These are phyloP conservation scores for Saccharomyces hybrid DNA, from an alignment of 1,139 yeast species.

Conservation along the genomic window DNA sequence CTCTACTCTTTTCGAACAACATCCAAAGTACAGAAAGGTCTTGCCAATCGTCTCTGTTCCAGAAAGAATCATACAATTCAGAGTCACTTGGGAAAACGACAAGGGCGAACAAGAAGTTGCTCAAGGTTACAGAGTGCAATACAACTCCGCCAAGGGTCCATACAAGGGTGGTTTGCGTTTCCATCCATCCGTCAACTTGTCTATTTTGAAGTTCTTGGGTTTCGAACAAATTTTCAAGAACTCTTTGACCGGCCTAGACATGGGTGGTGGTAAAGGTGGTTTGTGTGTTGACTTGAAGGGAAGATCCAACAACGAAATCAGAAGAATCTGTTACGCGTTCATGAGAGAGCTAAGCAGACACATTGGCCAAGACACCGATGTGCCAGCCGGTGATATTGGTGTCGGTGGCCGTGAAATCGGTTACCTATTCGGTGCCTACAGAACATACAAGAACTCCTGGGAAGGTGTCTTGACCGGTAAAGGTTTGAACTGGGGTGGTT, in stretches of 20 bases:
- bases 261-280: constrained; percentile 99
- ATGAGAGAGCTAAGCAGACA: constrained; percentile 94
- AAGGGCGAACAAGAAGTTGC: constrained; percentile 85
- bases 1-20: constrained; percentile 80
- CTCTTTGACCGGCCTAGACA: constrained; percentile 92
- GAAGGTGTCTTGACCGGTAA: constrained; percentile 98
- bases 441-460: constrained; percentile 84
- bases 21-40: constrained; percentile 86
- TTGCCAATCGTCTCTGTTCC: constrained; percentile 90
- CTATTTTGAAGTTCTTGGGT: constrained; percentile 92
- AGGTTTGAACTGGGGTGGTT: constrained; percentile 98
- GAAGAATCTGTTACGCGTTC: constrained; percentile 93
- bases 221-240: constrained; percentile 98
- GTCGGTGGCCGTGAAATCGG: constrained; percentile 92
- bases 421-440: constrained; percentile 94
- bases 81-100: constrained; percentile 98
- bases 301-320: constrained; percentile 83
- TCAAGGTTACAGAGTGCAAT: constrained; percentile 97
- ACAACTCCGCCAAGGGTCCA: constrained; percentile 97
- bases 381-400: constrained; percentile 96
- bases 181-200: constrained; percentile 94
- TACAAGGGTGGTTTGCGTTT: constrained; percentile 98
- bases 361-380: constrained; percentile 96
- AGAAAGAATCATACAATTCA: constrained; percentile 92
- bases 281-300: constrained; percentile 97